phyloP scores from a whole-genome alignment of 441 rosid genomes.

The Gossypium lobatum region DNA sequence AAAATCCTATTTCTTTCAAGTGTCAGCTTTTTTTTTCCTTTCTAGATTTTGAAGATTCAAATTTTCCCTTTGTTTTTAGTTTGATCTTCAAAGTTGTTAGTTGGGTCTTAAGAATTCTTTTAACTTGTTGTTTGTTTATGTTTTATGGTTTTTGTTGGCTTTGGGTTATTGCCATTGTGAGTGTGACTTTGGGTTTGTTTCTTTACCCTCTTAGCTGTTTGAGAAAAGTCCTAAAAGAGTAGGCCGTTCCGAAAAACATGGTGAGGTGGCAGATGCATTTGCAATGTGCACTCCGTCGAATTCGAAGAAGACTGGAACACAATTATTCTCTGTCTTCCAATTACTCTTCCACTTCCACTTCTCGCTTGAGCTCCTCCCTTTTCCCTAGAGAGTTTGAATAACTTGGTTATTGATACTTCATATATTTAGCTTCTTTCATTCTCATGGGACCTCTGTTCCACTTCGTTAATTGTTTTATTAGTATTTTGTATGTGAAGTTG shows the following conservation, averaged over 20 bases:
- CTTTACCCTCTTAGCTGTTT: not conserved
- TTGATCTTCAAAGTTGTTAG: not conserved
- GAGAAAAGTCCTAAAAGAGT: not conserved
- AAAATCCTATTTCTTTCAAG: not conserved
- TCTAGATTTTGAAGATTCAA: not conserved
- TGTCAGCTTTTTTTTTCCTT: not conserved
- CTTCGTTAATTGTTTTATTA: not conserved
- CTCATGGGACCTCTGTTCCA: not conserved
- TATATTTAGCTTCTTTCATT: not conserved
- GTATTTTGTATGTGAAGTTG: not conserved
- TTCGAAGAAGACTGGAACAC: conserved; percentile 38
- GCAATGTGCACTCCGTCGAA: conserved; percentile 41
- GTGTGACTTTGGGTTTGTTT: not conserved
- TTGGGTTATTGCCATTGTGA: not conserved
- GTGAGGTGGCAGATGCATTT: conserved; percentile 68
- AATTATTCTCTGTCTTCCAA: conserved; percentile 26
- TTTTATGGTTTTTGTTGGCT: not conserved
- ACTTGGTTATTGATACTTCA: not conserved
- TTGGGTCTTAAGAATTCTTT: not conserved
- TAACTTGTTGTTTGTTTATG: not conserved
- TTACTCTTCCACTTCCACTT: conserved; percentile 30
- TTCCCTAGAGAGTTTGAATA: conserved; percentile 25
- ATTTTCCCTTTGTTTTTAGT: not conserved
- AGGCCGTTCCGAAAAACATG: conserved; percentile 30
- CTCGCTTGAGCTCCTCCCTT: conserved; percentile 24